Percentiles rank a stretch among this genome's conserved stretches.
These are phyloP conservation scores for Penicillium antarcticum DNA, from an alignment of 495 filamentous ascomycete genomes.

Conservation along the genomic window DNA sequence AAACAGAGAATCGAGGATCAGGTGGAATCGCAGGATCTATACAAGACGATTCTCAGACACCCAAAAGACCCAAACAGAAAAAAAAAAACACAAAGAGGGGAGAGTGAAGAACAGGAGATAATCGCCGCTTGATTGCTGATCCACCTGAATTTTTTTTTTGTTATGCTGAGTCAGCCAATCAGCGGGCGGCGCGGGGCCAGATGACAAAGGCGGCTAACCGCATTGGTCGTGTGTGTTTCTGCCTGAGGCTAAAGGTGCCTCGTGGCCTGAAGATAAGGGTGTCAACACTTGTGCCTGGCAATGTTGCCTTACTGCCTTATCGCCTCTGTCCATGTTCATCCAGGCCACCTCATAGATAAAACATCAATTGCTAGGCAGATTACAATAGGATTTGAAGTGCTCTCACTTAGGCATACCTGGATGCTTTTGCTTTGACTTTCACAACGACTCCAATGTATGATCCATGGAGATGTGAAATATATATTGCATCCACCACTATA, in stretches of 20 bases:
- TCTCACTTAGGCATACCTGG: no score
- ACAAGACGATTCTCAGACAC: slow-evolving; percentile 4
- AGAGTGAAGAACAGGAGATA: slow-evolving; percentile 6
- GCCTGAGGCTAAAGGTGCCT: not conserved
- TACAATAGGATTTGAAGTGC: no score
- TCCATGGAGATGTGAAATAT: no score
- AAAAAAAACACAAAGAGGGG: slow-evolving; percentile 16
- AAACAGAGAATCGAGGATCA: slow-evolving; percentile 2
- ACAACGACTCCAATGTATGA: no score
- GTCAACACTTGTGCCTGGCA: no score
- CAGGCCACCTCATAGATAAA: no score
- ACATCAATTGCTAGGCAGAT: no score
- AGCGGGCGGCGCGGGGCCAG: not conserved
- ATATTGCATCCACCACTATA: no score
- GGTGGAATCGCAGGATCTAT: slow-evolving; percentile 1
- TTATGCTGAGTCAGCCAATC: slow-evolving; percentile 6
- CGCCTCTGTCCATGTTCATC: not conserved
- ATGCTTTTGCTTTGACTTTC: no score
- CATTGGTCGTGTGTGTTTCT: not conserved
- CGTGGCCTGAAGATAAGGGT: not conserved
- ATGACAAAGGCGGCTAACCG: not conserved
- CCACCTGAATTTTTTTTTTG: slow-evolving; percentile 16
- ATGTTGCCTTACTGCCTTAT: no score
- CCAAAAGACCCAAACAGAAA: slow-evolving; percentile 5
- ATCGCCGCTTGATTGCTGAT: slow-evolving; percentile 12